Percentiles rank a stretch among this genome's conserved stretches.
Conservation (phyloP, 352 stramenopile species). For the Globisporangium solare region DNA sequence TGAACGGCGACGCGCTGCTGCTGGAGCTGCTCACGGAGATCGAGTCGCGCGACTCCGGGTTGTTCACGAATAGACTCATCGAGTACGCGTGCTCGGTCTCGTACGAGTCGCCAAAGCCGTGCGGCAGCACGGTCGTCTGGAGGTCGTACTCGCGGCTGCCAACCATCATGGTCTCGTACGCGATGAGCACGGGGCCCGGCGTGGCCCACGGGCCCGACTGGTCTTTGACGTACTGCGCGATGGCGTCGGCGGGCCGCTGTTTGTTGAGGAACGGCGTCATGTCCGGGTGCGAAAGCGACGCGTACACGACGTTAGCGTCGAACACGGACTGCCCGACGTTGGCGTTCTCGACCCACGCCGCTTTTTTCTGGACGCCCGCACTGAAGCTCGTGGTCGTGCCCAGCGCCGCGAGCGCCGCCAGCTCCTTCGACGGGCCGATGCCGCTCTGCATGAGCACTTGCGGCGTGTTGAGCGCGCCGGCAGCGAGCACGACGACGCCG, state of each 20-base stretch:
- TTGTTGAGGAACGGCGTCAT: conserved; percentile 23
- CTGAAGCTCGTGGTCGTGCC: not conserved
- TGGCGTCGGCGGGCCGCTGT: conserved; percentile 5
- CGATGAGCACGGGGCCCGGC: conserved; percentile 22
- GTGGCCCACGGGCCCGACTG: conserved; percentile 20
- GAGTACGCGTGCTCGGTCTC: conserved; percentile 19
- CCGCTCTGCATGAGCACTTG: conserved; percentile 79
- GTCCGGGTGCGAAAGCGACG: conserved; percentile 14
- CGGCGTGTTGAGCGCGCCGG: conserved; percentile 64
- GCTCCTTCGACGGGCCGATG: conserved; percentile 54
- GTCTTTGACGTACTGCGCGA: conserved; percentile 21
- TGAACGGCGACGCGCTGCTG: not conserved
- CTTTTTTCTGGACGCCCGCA: conserved; percentile 11
- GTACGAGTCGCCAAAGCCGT: conserved; percentile 21
- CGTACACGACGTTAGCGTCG: conserved; percentile 17
- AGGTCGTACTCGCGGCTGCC: conserved; percentile 22
- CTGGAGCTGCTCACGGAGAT: conserved; percentile 11
- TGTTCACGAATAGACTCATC: conserved; percentile 25
- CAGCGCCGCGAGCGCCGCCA: conserved; percentile 29
- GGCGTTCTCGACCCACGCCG: conserved; percentile 15
- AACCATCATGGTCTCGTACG: conserved; percentile 22
- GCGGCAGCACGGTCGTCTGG: conserved; percentile 20
- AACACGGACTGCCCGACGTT: conserved; percentile 19
- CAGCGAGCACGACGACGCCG: conserved; percentile 71
- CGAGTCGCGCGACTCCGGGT: conserved; percentile 17